Percentiles rank a stretch among this genome's conserved stretches.
phyloP scores from a whole-genome alignment of 164 flowering plant genomes.

The Stephania cephalantha region DNA sequence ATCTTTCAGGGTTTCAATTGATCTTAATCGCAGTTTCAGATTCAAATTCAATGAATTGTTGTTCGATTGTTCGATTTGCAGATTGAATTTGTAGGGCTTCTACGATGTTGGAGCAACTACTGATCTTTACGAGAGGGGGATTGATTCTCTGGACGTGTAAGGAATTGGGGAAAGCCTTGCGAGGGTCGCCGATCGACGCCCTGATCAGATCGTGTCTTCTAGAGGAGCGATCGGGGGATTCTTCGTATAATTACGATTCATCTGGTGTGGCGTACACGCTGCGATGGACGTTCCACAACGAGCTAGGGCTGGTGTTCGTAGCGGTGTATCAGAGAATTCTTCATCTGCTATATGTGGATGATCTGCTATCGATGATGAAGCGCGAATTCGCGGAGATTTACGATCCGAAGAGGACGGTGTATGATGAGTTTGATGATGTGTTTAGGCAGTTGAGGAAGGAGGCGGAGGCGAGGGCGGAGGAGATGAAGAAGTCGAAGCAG shows the following conservation, averaged over 20 bases:
- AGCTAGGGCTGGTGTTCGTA: conserved; percentile 92
- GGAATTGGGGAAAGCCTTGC: conserved; percentile 83
- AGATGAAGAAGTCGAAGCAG: conserved; percentile 68
- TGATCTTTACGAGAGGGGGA: conserved; percentile 96
- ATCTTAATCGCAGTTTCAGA: no score
- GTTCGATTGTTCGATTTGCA: no score
- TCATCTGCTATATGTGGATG: conserved; percentile 88
- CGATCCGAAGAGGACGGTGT: conserved; percentile 62
- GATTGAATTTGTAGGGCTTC: background rate
- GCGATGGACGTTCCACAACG: conserved; percentile 93
- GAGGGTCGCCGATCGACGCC: conserved; percentile 89
- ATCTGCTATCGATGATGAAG: conserved; percentile 75
- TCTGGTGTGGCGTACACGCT: conserved; percentile 81
- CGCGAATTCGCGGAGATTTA: conserved; percentile 66
- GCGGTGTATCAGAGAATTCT: conserved; percentile 85
- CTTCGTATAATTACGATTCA: conserved; percentile 72
- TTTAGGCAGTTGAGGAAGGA: conserved; percentile 80
- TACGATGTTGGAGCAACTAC: conserved; percentile 81
- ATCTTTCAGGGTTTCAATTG: no score
- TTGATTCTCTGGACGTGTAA: conserved; percentile 95
- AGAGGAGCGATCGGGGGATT: conserved; percentile 88
- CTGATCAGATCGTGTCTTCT: conserved; percentile 86
- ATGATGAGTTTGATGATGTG: conserved; percentile 74
- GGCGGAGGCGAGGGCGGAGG: conserved; percentile 85
- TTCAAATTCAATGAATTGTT: no score